Base-by-base conservation (phyloP, 139 green algal species). In the Tetradesmus obliquus region DNA sequence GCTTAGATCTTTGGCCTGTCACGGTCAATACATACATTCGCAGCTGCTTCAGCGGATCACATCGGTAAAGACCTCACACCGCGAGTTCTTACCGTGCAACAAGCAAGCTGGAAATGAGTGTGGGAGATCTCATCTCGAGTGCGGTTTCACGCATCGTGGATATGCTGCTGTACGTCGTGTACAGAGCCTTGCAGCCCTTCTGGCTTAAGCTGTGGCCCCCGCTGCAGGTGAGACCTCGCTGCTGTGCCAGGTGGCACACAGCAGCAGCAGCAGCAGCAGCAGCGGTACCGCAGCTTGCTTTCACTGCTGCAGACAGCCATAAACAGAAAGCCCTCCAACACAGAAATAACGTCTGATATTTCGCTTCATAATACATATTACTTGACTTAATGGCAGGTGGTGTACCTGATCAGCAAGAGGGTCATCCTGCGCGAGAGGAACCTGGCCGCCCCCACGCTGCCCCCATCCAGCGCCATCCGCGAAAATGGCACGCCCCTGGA, bases 321-420 rank as follows among this genome's bases (percentile, higher is more conserved):
- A 10, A 7, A 6, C 66, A 76, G 15, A 17, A 12, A 4, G 13
- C 12, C 24, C 6, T 6, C 5, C 2, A 53, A 22, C 24, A 6
- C 8, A 55, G n/a, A 55, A 55, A 83, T 20, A 7, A 55, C 45
- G 24, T 19, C 19, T n/a, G 3, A 76, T 76, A 15, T 76, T n/a
- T n/a, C 15, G 66, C 15, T 76, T 19, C 19, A 19, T 76, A 19
- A 15, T 24, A 19, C 13, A 76, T 5, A n/a, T 76, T 3, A 5
- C 62, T 3, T 72, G 62, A 19, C 62, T 5, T 76, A 0, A 24
- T 71, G 15, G 17, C 66, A 76, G 45, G 80, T 85, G 9, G 84
- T 88, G 0, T 88, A 88, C 57, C 84, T 88, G 57, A 88, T 88
- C 55, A 88, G 57, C 84, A 88, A 88, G 84, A 19, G 84, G 15